A percentile compares a stretch with the other conserved stretches of the same genome.
Conservation (phyloP, 2,329 filamentous ascomycete genomes). For the Pseudogymnoascus sp. region DNA sequence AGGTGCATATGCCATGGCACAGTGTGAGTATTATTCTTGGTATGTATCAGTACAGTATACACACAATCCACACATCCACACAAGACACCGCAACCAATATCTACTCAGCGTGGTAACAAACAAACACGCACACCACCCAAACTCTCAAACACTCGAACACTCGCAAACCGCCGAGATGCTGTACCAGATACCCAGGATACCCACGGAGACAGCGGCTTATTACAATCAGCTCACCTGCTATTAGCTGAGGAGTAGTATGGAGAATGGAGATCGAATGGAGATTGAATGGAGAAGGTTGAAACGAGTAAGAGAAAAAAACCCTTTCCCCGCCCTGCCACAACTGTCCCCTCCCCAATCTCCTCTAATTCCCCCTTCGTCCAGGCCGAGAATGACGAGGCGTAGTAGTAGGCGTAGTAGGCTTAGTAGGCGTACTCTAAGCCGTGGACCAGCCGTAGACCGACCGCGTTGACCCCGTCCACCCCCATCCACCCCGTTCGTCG, state of each 20-base stretch:
- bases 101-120: not conserved
- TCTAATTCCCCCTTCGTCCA: not conserved
- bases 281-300: not conserved
- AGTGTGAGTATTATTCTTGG: not conserved
- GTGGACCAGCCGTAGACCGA: not conserved
- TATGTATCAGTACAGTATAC: not conserved
- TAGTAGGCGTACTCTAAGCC: not conserved
- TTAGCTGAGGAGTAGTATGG: not conserved
- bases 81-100: not conserved
- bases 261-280: not conserved
- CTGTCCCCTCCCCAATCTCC: not conserved
- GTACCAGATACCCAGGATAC: not conserved
- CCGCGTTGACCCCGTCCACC: not conserved
- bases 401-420: not conserved
- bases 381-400: slow-evolving; percentile 3
- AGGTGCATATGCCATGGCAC: not conserved
- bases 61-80: not conserved
- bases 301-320: not conserved
- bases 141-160: not conserved
- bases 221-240: not conserved
- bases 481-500: not conserved
- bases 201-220: not conserved
- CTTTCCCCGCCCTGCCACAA: not conserved
- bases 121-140: not conserved
- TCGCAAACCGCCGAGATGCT: not conserved